Evolutionary conservation across 495 filamentous ascomycete species (phyloP), one percentile per base, ranked within the genome.

Genomic region (Trichoderma reesei): DNA sequence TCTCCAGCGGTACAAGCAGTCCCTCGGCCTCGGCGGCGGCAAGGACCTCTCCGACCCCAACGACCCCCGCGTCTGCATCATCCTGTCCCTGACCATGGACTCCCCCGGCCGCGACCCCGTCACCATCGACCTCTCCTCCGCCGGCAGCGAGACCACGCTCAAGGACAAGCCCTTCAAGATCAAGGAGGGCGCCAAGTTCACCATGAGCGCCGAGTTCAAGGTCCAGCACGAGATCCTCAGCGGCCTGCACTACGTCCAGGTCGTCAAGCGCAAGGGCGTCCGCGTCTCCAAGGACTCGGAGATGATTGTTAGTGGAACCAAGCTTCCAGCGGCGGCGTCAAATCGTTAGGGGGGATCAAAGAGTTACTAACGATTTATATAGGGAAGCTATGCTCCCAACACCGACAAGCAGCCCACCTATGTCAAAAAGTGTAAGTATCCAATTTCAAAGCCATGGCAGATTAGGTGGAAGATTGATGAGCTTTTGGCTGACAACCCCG

Each of bases 1-100:
- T 66, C 86, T 98, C 71, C 88, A 92, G 75, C 89, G 92, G 67
- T 98, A 94, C 90, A 98, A 98, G 80, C 86, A 90, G 69, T 97
- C 94, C 3, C 85, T 98, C 41, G 94, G 95, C 66, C 83, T 98
- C 59, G 86, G 90, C 68, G 81, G 79, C 59, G 71, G 78, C 63
- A 80, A 79, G 59, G 78, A 80, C 42, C 75, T 86, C 4, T 85
- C 88, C 39, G 81, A 94, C 75, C 86, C 90, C 69, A 88, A 79
- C 69, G 91, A 95, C 70, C 85, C 87, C 18, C 84, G 90, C 65
- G 88, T 86, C 69, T 92, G 86, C 77, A 92, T 98, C 75, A 98
- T 98, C 77, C 83, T 90, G 64, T 88, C 91, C 41, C 87, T 98
- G 20, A 87, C 90, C 42, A 86, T 98, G 70, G 85, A 94, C 67